Base-by-base conservation (phyloP, 352 stramenopile species). In the Globisporangium takayamanum region DNA sequence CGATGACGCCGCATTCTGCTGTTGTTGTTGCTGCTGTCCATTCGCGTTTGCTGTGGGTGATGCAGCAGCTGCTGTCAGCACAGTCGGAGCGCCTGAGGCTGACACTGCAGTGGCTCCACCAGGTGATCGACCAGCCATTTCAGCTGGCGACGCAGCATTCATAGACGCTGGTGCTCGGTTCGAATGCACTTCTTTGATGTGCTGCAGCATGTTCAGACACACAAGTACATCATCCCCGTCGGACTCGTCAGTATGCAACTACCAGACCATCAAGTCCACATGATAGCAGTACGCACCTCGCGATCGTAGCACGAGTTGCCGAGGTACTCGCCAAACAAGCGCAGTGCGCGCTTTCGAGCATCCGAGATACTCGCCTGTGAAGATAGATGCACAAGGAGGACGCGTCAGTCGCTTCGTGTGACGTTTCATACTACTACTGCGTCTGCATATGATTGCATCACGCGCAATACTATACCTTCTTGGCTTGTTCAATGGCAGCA, bases 301-400 rank as follows among this genome's bases (percentile, higher is more conserved):
- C 76, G 75, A 48, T 95, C 85, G 50, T 95, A 95, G 69, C 83
- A 93, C 20, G 85, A 95, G 50, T 95, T 95, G 14, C 85, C 85
- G 8, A 95, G 53, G 52, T 90, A 92, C 62, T 95, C 85, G 37
- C 85, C 85, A 72, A 95, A 95, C 3, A 95, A 62, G 7, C 85
- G 74, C 36, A 95, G 59, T 7, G 83, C 80, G 41, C 85, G 72
- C 62, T 95, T 95, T 18, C 85, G 68, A 1, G 80, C 85, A 64
- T 95, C 85, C 5, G 85, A 95, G 33, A 95, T 88, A 57, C 83
- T 93, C 28, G 85, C 78, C 72, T 80, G 37, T 6, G 3, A 1
- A 10, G 33, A 39, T 2, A 10, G 5, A 12, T 2, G n/a, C 45
- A 30, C 22, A 47, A 12, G 52, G 33, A 49, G 39, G 20, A 18